Base-by-base conservation (phyloP, 192 early-diverging fungal genomes). In the Rhizophagus prolifer region DNA sequence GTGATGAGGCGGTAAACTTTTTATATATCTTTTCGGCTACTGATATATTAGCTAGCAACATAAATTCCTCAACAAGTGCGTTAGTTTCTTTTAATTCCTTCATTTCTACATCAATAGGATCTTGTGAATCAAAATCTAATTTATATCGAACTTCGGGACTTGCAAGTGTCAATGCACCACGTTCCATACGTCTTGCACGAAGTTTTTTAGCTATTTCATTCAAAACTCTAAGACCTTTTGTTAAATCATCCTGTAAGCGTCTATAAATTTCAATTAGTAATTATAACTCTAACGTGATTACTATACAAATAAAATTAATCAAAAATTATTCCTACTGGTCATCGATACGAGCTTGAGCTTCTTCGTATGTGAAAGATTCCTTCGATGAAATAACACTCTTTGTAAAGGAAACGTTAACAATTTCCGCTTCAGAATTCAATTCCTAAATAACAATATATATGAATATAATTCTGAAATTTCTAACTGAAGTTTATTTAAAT, bases 31-130 rank as follows among this genome's bases (percentile, higher is more conserved):
- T 93, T 47, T 92, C 81, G 1, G 96, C 98, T 0, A 99, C 98
- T 30, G 94, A 90, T 83, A 95, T 97, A 81, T 99, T 99, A 70
- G 98, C 98, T 62, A 97, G 81, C 78, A 97, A 87, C 95, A 97
- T 99, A 88, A 96, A 97, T 85, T 99, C 97, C 82, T 99, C 97
- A 63, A 99, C 96, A 80, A 99, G 82, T 13, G 92, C 91, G 85
- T 99, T 99, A 58, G 91, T 92, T 59, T 97, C 97, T 78, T 91
- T 90, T 58, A 94, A 76, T 64, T 92, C 87, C 80, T 95, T 94
- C 81, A 93, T 88, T 65, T 94, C 92, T 58, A 96, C 93, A 81
- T 96, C 94, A 7, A 96, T 90, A 2, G 97, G 96, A 81, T 96
- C 95, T 78, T 94, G 91, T 0, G 95, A 92, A 71, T 93, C 90